phyloP scores from a whole-genome alignment of 768 basidiomycete species.

The Exsudoporus frostii region DNA sequence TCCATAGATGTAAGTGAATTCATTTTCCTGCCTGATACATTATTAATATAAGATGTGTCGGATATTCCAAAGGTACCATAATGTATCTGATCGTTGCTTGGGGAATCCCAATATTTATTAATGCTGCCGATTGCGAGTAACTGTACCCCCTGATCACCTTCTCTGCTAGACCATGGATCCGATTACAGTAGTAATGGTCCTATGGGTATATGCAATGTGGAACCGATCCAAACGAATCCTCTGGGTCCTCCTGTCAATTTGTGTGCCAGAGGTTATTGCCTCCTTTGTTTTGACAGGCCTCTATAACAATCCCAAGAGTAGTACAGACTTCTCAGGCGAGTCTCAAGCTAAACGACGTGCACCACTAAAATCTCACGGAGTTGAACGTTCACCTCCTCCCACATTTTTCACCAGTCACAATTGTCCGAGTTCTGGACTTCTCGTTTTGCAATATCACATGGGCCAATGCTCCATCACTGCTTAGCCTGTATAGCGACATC shows the following conservation, averaged over 20 bases:
- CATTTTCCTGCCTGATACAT: too few relatives aligned
- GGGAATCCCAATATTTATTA: neutral
- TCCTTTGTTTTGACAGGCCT: neutral
- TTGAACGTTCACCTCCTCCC: neutral
- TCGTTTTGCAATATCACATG: neutral
- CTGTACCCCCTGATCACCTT: neutral
- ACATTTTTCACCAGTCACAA: neutral
- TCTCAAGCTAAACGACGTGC: neutral
- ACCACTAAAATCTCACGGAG: neutral
- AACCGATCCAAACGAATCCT: too few relatives aligned
- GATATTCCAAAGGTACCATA: neutral
- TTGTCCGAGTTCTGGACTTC: neutral
- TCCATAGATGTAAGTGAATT: too few relatives aligned
- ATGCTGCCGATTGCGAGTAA: neutral
- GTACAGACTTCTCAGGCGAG: neutral
- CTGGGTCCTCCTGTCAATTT: too few relatives aligned
- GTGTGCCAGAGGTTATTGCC: too few relatives aligned
- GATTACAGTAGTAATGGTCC: neutral
- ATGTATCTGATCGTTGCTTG: too few relatives aligned
- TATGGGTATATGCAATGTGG: neutral
- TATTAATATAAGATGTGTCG: too few relatives aligned
- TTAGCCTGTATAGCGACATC: fast-evolving
- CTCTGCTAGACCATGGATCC: too few relatives aligned
- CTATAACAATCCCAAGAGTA: neutral
- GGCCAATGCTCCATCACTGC: fast-evolving